Evolutionary conservation across 495 filamentous ascomycete species (phyloP), one percentile per base, ranked within the genome.

Genomic region (Penicillium silybi): DNA sequence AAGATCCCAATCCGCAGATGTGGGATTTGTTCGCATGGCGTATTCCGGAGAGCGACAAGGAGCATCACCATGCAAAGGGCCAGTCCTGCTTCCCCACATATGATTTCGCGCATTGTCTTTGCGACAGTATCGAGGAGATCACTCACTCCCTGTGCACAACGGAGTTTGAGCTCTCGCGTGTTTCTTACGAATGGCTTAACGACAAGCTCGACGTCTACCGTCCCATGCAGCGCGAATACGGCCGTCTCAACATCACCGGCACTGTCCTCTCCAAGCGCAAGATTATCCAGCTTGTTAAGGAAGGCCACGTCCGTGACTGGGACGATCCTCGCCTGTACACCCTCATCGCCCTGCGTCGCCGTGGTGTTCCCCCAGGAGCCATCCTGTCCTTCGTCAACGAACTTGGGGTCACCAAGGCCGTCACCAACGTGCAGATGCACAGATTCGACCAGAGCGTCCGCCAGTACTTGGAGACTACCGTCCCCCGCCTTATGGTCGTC

Each of bases 301-400:
- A 80, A 49, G 80, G 80, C 25, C 72, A 85, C 61, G 90, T 96
- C 18, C 79, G 85, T 10, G 87, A 82, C 49, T 96, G 90, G 88
- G 88, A 96, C 50, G 91, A 96, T 60, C 92, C 91, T 1, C 80
- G 91, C 16, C 82, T 96, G 4, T 95, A 88, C 72, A 96, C 91
- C 0, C 72, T 96, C n/a, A 90, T 92, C 46, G 89, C 82, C 5
- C 80, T 96, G 19, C 82, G 86, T 17, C 83, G 91, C 18, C 81
- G 90, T 34, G 90, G 92, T 63, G 77, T 96, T 6, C 91, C 91
- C 3, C 90, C 91, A 0, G 87, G 87, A 7, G 92, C 91, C 2
- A 89, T 96, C 18, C 81, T 92, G 34, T 81, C 85, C 41, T 96
- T 96, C 61, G 84, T 95, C 54, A 88, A 89, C 59, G 89, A 93